A percentile compares a stretch with the other conserved stretches of the same genome.
These are phyloP conservation scores for Chlorella variabilis DNA, from an alignment of 163 green algal species.

Conservation along the genomic window DNA sequence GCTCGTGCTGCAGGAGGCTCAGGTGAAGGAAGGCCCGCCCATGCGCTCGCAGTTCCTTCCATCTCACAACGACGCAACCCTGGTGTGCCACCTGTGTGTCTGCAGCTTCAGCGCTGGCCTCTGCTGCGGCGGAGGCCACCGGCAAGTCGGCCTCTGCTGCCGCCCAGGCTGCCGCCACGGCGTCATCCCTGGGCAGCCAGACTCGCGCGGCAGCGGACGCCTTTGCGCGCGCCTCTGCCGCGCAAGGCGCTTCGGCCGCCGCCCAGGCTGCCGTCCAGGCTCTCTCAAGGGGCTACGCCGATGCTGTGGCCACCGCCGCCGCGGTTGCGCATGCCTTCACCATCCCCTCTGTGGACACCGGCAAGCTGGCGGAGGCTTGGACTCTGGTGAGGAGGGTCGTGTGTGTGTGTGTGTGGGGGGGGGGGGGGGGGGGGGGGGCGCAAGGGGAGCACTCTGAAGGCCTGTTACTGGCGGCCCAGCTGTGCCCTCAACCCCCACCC, in stretches of 20 bases:
- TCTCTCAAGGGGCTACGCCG: background rate
- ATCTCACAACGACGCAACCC: background rate
- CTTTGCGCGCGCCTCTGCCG: background rate
- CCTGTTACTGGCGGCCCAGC: too few relatives aligned
- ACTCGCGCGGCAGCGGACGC: background rate
- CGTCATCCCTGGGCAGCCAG: background rate
- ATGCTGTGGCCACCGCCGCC: background rate
- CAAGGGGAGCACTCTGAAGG: too few relatives aligned
- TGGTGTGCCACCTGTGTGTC: background rate
- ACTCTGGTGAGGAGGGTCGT: too few relatives aligned
- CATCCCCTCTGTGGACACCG: too few relatives aligned
- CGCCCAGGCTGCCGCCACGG: background rate
- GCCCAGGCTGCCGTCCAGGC: conserved; percentile 3
- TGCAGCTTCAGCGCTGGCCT: background rate
- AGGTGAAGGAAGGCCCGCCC: too few relatives aligned
- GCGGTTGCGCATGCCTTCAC: background rate
- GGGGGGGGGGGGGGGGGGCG: too few relatives aligned
- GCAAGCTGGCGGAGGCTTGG: too few relatives aligned
- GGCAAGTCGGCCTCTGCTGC: background rate
- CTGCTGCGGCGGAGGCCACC: background rate
- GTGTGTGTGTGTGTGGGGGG: too few relatives aligned
- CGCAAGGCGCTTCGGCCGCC: background rate
- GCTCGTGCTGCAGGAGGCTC: too few relatives aligned
- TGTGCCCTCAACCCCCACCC: too few relatives aligned
- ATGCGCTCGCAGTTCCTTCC: too few relatives aligned